Percentiles rank a stretch among this genome's conserved stretches.
phyloP scores from a whole-genome alignment of 1,284 basidiomycete species.

The Hymenochaete sp. region DNA sequence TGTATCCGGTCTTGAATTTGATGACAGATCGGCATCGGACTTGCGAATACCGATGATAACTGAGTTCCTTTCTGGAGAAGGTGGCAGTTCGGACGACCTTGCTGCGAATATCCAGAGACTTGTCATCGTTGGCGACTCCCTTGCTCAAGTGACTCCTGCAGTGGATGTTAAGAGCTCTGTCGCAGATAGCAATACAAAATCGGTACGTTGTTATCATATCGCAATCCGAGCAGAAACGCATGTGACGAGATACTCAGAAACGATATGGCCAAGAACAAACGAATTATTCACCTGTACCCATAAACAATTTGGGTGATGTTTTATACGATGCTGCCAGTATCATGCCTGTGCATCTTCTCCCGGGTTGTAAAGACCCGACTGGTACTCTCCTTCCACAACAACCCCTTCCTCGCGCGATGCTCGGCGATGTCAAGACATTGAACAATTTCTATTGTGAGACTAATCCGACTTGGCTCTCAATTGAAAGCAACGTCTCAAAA shows the following conservation, averaged over 20 bases:
- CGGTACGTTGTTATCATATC: slow-evolving; percentile 11
- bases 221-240: not conserved
- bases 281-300: slow-evolving; percentile 68
- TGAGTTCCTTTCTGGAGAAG: slow-evolving; percentile 85
- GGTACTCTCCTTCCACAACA: slow-evolving; percentile 91
- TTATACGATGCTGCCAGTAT: slow-evolving; percentile 65
- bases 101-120: slow-evolving; percentile 71
- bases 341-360: slow-evolving; percentile 76
- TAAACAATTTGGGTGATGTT: slow-evolving; percentile 58
- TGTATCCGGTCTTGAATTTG: slow-evolving; percentile 75
- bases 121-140: slow-evolving; percentile 81
- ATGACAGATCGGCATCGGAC: slow-evolving; percentile 55
- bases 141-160: slow-evolving; percentile 40
- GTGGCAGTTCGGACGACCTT: slow-evolving; percentile 58
- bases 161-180: slow-evolving; percentile 4
- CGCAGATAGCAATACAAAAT: slow-evolving; percentile 5
- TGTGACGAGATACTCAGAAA: slow-evolving; percentile 31
- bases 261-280: slow-evolving; percentile 52
- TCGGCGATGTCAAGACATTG: slow-evolving; percentile 60
- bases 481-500: slow-evolving; percentile 26
- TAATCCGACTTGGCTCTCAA: slow-evolving; percentile 82
- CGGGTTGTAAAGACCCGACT: slow-evolving; percentile 83
- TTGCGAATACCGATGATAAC: slow-evolving; percentile 71
- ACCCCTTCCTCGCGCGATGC: slow-evolving; percentile 85
- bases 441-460: slow-evolving; percentile 74